phyloP scores from a whole-genome alignment of 2,329 filamentous ascomycete species.

The Pseudovirgaria hyperparasitica region DNA sequence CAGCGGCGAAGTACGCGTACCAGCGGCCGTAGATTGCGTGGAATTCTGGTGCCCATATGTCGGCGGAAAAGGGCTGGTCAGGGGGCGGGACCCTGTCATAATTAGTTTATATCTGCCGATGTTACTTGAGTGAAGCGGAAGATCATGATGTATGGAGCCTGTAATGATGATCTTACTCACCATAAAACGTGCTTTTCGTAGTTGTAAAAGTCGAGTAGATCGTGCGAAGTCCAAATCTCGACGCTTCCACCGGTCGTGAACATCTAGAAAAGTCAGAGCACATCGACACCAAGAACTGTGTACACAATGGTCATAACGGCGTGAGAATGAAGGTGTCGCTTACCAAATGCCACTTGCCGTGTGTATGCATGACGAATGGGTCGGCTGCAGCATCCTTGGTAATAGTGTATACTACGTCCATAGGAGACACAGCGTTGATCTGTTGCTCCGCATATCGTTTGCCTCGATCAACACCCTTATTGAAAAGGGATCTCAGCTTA shows the following conservation, averaged over 20 bases:
- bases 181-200: slow-evolving; percentile 27
- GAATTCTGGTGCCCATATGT: slow-evolving; percentile 44
- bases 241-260: slow-evolving; percentile 32
- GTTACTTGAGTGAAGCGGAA: slow-evolving; percentile 1
- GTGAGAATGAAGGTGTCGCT: too few relatives aligned
- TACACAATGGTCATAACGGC: too few relatives aligned
- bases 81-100: slow-evolving; percentile 26
- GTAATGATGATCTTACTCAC: slow-evolving; percentile 9
- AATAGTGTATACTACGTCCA: too few relatives aligned
- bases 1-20: slow-evolving; percentile 40
- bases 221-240: slow-evolving; percentile 30
- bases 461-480: too few relatives aligned
- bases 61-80: slow-evolving; percentile 29
- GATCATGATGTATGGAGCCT: not conserved
- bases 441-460: too few relatives aligned
- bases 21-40: slow-evolving; percentile 38
- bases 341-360: too few relatives aligned
- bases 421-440: too few relatives aligned
- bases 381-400: too few relatives aligned
- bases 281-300: too few relatives aligned
- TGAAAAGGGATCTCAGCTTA: too few relatives aligned
- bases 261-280: too few relatives aligned
- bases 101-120: not conserved
- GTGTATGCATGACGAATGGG: too few relatives aligned
- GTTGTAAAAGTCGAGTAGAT: slow-evolving; percentile 27